phyloP scores from a whole-genome alignment of 2,329 filamentous ascomycete genomes.

The Fusarium nurragi region DNA sequence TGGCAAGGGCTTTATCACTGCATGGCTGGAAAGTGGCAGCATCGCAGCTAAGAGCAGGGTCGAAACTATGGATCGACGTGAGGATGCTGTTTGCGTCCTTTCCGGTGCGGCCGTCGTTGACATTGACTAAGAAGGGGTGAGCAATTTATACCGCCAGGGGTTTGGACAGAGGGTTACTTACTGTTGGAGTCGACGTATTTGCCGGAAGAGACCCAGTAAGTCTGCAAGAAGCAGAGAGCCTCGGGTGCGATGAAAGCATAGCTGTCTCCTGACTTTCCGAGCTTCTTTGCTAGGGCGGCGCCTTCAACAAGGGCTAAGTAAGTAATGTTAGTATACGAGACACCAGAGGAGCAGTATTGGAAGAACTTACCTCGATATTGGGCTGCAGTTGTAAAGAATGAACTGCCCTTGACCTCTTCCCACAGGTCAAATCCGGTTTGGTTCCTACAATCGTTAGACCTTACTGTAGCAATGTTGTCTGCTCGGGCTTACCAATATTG shows the following conservation, averaged over 20 bases:
- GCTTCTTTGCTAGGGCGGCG: slow-evolving; percentile 67
- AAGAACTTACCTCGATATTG: slow-evolving; percentile 68
- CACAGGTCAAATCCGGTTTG: slow-evolving; percentile 78
- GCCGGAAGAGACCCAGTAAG: slow-evolving; percentile 72
- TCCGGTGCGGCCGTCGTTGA: slow-evolving; percentile 68
- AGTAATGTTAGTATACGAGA: background rate
- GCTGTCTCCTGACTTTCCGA: slow-evolving; percentile 67
- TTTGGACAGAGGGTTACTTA: slow-evolving; percentile 39
- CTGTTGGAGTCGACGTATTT: slow-evolving; percentile 75
- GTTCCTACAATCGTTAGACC: slow-evolving; percentile 52
- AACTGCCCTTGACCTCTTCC: slow-evolving; percentile 81
- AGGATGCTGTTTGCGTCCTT: slow-evolving; percentile 78
- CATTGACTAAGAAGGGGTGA: slow-evolving; percentile 56
- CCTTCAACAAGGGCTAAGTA: slow-evolving; percentile 69
- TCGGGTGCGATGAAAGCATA: slow-evolving; percentile 74
- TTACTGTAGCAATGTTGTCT: background rate
- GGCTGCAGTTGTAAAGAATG: slow-evolving; percentile 79
- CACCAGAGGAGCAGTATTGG: background rate
- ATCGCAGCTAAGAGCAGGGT: slow-evolving; percentile 72
- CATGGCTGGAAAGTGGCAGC: slow-evolving; percentile 81
- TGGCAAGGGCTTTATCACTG: slow-evolving; percentile 73
- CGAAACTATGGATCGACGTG: slow-evolving; percentile 73
- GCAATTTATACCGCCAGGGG: background rate
- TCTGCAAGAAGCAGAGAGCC: slow-evolving; percentile 77
- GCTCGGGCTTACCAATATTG: slow-evolving; percentile 68